These are phyloP conservation scores for Amphicarpaea edgeworthii DNA, from an alignment of 306 rosid species.

Conservation along the genomic window DNA sequence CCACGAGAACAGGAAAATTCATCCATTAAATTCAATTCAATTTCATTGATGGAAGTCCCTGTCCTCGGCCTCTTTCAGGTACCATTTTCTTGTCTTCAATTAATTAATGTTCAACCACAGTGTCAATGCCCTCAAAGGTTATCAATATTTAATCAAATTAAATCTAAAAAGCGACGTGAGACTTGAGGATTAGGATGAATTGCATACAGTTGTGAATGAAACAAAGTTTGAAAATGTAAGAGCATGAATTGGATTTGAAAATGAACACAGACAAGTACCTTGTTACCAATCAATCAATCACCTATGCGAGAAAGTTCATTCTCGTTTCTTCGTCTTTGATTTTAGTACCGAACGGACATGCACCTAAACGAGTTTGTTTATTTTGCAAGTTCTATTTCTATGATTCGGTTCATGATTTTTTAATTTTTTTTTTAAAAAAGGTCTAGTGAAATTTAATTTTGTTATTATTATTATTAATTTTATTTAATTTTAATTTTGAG, in stretches of 20 bases:
- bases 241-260: background rate
- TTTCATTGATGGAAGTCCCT: constrained; percentile 10
- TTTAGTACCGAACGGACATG: constrained; percentile 21
- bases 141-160: background rate
- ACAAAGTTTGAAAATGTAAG: background rate
- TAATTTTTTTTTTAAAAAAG: background rate
- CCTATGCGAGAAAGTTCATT: constrained; percentile 40
- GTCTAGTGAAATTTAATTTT: constrained; percentile 4
- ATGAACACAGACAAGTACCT: constrained; percentile 33
- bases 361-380: background rate
- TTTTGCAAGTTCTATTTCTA: background rate
- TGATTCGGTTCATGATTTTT: background rate
- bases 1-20: background rate
- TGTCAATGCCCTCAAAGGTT: background rate
- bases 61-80: constrained; percentile 11
- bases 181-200: constrained; percentile 4
- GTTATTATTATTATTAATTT: background rate
- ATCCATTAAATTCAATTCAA: background rate
- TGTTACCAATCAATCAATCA: constrained; percentile 20
- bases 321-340: constrained; percentile 1
- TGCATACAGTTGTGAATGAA: constrained; percentile 17
- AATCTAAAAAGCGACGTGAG: constrained; percentile 13
- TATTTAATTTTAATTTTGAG: constrained; percentile 15
- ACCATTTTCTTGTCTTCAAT: constrained; percentile 6
- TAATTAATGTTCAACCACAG: constrained; percentile 13